Conservation (phyloP, 2,329 filamentous ascomycete species). For the Colletotrichum lindemuthianum region DNA sequence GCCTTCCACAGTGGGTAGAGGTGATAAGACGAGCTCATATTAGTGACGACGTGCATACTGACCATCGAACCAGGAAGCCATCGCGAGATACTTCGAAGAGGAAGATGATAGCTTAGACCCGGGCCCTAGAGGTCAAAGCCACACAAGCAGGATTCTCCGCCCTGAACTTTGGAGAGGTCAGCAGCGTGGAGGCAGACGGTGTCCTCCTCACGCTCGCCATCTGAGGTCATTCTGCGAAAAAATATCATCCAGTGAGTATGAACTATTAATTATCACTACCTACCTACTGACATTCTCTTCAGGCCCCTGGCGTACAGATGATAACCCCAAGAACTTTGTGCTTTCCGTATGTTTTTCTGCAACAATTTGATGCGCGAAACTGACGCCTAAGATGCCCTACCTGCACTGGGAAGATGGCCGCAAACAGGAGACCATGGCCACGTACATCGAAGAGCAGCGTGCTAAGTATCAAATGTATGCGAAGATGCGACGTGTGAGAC, state of each 20-base stretch:
- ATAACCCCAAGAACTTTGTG: slow-evolving; percentile 41
- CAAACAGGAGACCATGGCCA: slow-evolving; percentile 42
- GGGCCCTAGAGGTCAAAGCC: slow-evolving; percentile 30
- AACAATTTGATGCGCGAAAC: too few relatives aligned
- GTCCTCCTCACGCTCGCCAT: slow-evolving; percentile 47
- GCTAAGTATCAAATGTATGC: slow-evolving; percentile 16
- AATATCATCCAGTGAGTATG: slow-evolving; percentile 42
- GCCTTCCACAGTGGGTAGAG: slow-evolving; percentile 26
- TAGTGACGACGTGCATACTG: neutral
- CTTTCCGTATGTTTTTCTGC: slow-evolving; percentile 41
- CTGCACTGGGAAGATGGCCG: slow-evolving; percentile 54
- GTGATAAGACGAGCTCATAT: neutral
- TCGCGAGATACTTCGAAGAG: slow-evolving; percentile 44
- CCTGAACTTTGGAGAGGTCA: slow-evolving; percentile 49
- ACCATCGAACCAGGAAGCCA: slow-evolving; percentile 39
- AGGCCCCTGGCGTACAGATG: slow-evolving; percentile 18
- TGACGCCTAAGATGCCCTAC: slow-evolving; percentile 47
- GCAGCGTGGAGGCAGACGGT: slow-evolving; percentile 40
- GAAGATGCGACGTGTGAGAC: neutral
- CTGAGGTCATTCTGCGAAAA: slow-evolving; percentile 47
- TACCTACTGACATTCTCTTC: neutral
- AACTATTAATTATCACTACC: neutral
- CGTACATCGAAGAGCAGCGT: slow-evolving; percentile 38
- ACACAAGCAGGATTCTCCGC: slow-evolving; percentile 40
- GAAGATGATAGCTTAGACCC: slow-evolving; percentile 18